A percentile compares a stretch with the other conserved stretches of the same genome.
Conservation (phyloP, 495 filamentous ascomycete genomes). For the Mytilinidion resinicola region DNA sequence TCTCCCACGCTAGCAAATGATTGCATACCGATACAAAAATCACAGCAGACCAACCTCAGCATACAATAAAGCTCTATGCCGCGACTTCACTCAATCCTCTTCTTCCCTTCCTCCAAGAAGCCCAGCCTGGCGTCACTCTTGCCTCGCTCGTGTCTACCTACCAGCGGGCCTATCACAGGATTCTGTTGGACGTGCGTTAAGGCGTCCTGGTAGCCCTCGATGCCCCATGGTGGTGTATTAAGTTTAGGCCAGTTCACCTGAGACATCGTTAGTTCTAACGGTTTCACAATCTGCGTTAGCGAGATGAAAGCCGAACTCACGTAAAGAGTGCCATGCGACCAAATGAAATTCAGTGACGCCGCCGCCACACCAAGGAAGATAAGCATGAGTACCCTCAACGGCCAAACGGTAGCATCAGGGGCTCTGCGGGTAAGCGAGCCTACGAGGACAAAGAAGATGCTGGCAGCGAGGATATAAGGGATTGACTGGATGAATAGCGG, state of each 20-base stretch:
- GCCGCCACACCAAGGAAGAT: slow-evolving; percentile 63
- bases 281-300: neutral
- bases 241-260: slow-evolving; percentile 97
- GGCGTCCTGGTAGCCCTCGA: slow-evolving; percentile 84
- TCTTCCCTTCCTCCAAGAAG: slow-evolving; percentile 91
- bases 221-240: slow-evolving; percentile 74
- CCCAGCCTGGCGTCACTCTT: slow-evolving; percentile 70
- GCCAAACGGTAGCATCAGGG: slow-evolving; percentile 65
- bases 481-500: slow-evolving; percentile 82
- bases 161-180: slow-evolving; percentile 63
- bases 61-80: too few relatives aligned
- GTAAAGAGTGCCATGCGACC: slow-evolving; percentile 80
- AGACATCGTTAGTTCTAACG: neutral
- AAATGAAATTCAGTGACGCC: slow-evolving; percentile 69
- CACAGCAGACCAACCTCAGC: too few relatives aligned
- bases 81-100: slow-evolving; percentile 68
- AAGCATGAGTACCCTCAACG: slow-evolving; percentile 68
- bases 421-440: slow-evolving; percentile 61
- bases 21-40: too few relatives aligned
- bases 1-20: too few relatives aligned
- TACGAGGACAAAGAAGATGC: slow-evolving; percentile 81
- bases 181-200: slow-evolving; percentile 69
- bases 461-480: slow-evolving; percentile 82
- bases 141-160: slow-evolving; percentile 65
- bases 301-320: slow-evolving; percentile 50